Evolutionary conservation across 345 rosid species (phyloP), one percentile per base, ranked within the genome.

Genomic region (Xanthoceras sorbifolium): DNA sequence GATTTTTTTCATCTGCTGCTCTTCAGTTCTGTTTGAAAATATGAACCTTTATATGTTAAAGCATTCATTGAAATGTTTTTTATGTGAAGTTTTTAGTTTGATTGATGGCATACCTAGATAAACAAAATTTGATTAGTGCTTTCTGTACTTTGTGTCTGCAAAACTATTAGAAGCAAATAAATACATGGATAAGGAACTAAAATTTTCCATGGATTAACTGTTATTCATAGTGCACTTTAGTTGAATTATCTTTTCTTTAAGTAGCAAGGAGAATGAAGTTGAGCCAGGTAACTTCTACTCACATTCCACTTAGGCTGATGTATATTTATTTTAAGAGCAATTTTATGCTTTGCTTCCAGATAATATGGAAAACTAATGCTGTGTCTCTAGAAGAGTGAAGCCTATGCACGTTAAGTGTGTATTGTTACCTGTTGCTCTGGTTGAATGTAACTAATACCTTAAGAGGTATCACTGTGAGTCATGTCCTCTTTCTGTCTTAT

Each of bases 41-140:
- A 4, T 31, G 22, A 64, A 52, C 34, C 50, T 64, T 17, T 7
- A 12, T 38, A 26, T 12, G n/a, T 9, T 29, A 18, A 73, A 44
- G 20, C 20, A 36, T 57, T 25, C 36, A 40, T 59, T 34, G 5
- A 34, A 57, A 71, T n/a, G 1, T 71, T n/a, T 54, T 55, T 26
- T n/a, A 8, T 14, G 18, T 25, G 52, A 71, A 71, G 0, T n/a
- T 34, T n/a, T 1, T 31, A 10, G 23, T 36, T 59, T 34, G 25
- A 22, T 60, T 72, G 34, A 60, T 17, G 3, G 38, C 54, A 25
- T 26, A 0, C 22, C 10, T 38, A 59, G 63, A 15, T 71, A 10
- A 46, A 28, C 60, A 20, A 63, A 54, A 48, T 50, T 68, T 64
- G 42, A 40, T 71, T 52, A 17, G n/a, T 67, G 18, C 65, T 68